Conservation (phyloP, 495 filamentous ascomycete genomes). For the Aspergillus kassunensis region DNA sequence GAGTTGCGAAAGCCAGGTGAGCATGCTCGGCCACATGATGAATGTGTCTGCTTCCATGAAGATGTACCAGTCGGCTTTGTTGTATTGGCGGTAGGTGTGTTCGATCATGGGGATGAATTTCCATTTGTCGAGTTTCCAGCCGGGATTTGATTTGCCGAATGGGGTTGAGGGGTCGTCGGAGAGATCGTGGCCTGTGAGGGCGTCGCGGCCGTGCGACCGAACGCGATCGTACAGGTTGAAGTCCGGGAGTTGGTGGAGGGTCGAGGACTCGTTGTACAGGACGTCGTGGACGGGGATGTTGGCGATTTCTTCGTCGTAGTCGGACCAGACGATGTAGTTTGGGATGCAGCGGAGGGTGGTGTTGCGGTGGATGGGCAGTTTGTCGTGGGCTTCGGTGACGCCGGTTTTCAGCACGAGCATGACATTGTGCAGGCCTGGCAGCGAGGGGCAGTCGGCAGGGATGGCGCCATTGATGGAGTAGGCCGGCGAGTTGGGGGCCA, state of each 20-base stretch:
- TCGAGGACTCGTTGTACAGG: slow-evolving; percentile 33
- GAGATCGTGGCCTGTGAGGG: slow-evolving; percentile 26
- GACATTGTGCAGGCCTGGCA: slow-evolving; percentile 42
- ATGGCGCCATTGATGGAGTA: slow-evolving; percentile 11
- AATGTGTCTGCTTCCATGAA: slow-evolving; percentile 70
- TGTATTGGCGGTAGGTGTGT: slow-evolving; percentile 46
- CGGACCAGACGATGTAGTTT: slow-evolving; percentile 53
- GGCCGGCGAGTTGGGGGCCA: background rate
- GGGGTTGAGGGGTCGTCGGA: slow-evolving; percentile 30
- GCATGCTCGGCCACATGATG: slow-evolving; percentile 58
- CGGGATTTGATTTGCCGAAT: slow-evolving; percentile 37
- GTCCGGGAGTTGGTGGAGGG: slow-evolving; percentile 32
- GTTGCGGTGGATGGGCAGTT: slow-evolving; percentile 46
- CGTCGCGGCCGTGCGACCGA: slow-evolving; percentile 27
- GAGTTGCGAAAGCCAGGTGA: slow-evolving; percentile 51
- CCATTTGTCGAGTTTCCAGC: slow-evolving; percentile 67
- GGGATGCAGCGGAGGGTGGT: slow-evolving; percentile 51
- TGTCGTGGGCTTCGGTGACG: slow-evolving; percentile 41
- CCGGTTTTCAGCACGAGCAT: slow-evolving; percentile 47
- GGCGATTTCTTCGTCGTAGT: slow-evolving; percentile 47
- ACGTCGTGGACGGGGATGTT: slow-evolving; percentile 44
- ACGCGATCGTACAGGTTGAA: slow-evolving; percentile 45
- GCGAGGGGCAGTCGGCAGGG: slow-evolving; percentile 28
- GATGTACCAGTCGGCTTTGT: slow-evolving; percentile 60
- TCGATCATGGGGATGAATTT: slow-evolving; percentile 67